Conservation (phyloP, 2,329 filamentous ascomycete genomes). For the Fusarium denticulatum region DNA sequence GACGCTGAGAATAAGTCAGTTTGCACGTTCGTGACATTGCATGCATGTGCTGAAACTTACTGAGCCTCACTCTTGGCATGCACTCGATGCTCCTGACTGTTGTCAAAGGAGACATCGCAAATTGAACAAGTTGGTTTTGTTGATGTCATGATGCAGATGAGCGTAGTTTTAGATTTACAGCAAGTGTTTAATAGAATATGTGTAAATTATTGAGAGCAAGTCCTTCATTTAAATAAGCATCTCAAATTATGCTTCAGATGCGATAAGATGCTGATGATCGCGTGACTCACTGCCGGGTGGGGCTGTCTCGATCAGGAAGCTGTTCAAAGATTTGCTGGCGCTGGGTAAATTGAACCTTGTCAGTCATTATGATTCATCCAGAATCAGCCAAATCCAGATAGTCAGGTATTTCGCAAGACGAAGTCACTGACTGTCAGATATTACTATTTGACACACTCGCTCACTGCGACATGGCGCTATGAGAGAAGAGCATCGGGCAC, state of each 20-base stretch:
- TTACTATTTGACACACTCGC: no score
- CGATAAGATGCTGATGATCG: background rate
- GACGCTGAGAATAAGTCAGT: background rate
- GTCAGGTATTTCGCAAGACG: background rate
- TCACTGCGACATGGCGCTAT: background rate
- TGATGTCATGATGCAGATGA: background rate
- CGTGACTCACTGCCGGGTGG: conserved; percentile 11
- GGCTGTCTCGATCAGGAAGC: conserved; percentile 3
- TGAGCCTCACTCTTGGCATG: conserved; percentile 18
- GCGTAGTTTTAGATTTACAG: background rate
- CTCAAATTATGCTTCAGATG: background rate
- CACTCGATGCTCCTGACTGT: conserved; percentile 1
- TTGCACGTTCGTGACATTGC: accelerated
- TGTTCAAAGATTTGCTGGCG: background rate
- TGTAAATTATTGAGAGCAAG: accelerated
- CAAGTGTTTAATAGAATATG: accelerated
- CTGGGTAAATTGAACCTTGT: background rate
- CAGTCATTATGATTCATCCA: background rate
- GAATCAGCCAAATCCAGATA: background rate
- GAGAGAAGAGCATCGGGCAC: no score
- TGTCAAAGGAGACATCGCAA: conserved; percentile 7
- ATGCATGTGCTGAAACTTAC: background rate
- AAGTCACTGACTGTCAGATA: conserved; percentile 12
- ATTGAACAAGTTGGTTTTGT: background rate
- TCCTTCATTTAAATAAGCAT: background rate